Conservation (phyloP, 305 asterid genomes). For the Fraxinus velutina region DNA sequence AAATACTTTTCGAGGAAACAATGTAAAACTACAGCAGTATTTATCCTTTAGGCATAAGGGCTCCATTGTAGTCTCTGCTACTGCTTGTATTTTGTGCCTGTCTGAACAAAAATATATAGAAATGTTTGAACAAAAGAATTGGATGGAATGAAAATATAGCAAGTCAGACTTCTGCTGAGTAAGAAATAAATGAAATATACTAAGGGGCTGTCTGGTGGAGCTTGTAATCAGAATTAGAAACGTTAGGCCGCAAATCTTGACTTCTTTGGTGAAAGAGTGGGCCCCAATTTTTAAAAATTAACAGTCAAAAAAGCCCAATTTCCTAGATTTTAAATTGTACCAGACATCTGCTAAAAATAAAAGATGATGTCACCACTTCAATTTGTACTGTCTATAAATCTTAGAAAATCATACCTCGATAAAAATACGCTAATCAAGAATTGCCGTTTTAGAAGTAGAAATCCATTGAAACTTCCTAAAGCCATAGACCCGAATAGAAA, state of each 20-base stretch:
- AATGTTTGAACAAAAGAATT: background rate
- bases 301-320: too few relatives aligned
- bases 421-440: background rate
- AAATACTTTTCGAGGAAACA: background rate
- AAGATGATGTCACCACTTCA: constrained; percentile 7
- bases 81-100: background rate
- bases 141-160: constrained; percentile 4
- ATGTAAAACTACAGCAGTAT: background rate
- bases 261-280: too few relatives aligned
- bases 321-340: too few relatives aligned
- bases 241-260: too few relatives aligned
- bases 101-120: constrained; percentile 19
- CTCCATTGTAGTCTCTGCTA: background rate
- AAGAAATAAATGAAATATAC: constrained; percentile 26
- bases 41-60: background rate
- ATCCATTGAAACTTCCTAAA: background rate
- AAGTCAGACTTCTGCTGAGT: constrained; percentile 44
- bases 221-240: too few relatives aligned
- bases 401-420: background rate
- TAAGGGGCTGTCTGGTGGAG: too few relatives aligned
- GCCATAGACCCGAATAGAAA: background rate
- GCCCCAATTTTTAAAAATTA: too few relatives aligned
- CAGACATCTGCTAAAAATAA: constrained; percentile 13
- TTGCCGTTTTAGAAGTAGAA: background rate
- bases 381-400: background rate